These are phyloP conservation scores for Sarcodon sp. DNA, from an alignment of 768 basidiomycete genomes.

Conservation along the genomic window DNA sequence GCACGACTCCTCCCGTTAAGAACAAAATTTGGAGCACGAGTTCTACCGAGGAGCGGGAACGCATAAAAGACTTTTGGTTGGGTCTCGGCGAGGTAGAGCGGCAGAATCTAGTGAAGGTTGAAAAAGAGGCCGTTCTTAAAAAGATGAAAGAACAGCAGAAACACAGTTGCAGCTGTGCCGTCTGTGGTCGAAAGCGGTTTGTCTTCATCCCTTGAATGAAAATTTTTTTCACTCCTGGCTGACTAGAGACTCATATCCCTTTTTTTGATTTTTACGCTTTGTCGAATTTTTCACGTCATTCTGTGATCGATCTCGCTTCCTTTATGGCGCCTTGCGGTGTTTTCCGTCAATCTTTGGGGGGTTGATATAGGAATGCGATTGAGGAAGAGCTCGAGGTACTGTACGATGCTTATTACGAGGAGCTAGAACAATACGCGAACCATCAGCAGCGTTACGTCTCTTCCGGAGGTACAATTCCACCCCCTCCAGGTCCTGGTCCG, in stretches of 20 bases:
- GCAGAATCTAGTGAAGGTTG: conserved; percentile 85
- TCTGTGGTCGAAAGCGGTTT: conserved; percentile 93
- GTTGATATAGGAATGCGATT: conserved; percentile 69
- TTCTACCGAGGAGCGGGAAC: conserved; percentile 85
- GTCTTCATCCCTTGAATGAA: conserved; percentile 23
- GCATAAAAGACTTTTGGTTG: conserved; percentile 98
- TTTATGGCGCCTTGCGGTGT: conserved; percentile 9
- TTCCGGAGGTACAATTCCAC: conserved; percentile 80
- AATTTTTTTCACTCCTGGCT: conserved; percentile 8
- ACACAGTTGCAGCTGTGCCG: conserved; percentile 90
- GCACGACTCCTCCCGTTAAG: conserved; percentile 29
- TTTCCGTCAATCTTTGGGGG: conserved; percentile 7
- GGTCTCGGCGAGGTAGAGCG: conserved; percentile 86
- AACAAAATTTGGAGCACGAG: conserved; percentile 94
- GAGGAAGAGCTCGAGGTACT: conserved; percentile 99
- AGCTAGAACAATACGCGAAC: conserved; percentile 98
- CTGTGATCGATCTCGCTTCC: conserved; percentile 7
- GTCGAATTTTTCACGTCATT: conserved; percentile 10
- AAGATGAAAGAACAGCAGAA: conserved; percentile 99
- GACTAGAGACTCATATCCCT: background rate
- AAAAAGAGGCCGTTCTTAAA: conserved; percentile 93
- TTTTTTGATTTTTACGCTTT: conserved; percentile 6
- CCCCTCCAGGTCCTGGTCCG: conserved; percentile 92
- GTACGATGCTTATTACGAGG: conserved; percentile 99
- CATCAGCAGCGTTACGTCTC: conserved; percentile 93